These are phyloP conservation scores for Parascedosporium putredinis DNA, from an alignment of 2,329 filamentous ascomycete genomes.

Conservation along the genomic window DNA sequence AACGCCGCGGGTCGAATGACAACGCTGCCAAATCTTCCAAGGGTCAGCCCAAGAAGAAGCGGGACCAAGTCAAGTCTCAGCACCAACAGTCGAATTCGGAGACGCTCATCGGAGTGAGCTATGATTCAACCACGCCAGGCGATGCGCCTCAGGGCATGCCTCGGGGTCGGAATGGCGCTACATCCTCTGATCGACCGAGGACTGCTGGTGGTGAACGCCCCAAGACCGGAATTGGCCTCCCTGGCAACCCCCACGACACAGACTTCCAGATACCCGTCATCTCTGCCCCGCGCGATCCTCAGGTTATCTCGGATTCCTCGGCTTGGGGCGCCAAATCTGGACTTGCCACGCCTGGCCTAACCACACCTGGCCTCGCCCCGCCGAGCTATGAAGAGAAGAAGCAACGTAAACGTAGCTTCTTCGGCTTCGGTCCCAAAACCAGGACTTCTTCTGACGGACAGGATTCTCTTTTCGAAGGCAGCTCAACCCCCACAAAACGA, in stretches of 20 bases:
- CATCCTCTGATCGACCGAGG: conserved; percentile 15
- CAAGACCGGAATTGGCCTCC: conserved; percentile 24
- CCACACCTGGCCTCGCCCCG: conserved; percentile 35
- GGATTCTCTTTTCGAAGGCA: conserved; percentile 42
- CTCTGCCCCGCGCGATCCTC: conserved; percentile 74
- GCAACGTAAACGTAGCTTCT: conserved; percentile 66
- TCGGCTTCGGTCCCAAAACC: conserved; percentile 56
- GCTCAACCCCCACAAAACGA: conserved; percentile 30
- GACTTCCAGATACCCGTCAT: conserved; percentile 41
- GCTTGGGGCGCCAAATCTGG: conserved; percentile 70
- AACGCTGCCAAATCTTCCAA: conserved; percentile 1
- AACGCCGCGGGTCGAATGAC: conserved; percentile 9
- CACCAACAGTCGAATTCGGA: conserved; percentile 31
- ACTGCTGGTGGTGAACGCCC: conserved; percentile 17
- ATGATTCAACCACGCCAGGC: conserved; percentile 44
- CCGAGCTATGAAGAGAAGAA: conserved; percentile 62
- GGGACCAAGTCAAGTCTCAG: conserved; percentile 20
- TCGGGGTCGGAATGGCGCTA: conserved; percentile 20
- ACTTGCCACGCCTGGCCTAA: conserved; percentile 21
- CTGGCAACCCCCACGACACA: conserved; percentile 19
- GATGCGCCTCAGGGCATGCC: conserved; percentile 27
- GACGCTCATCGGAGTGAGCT: conserved; percentile 45
- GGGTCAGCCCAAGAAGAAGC: conserved; percentile 19
- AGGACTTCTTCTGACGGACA: conserved; percentile 48
- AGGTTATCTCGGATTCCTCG: conserved; percentile 72